Evolutionary conservation across 371 early-diverging fungal species (phyloP).

Genomic region (Mortierella sp.): DNA sequence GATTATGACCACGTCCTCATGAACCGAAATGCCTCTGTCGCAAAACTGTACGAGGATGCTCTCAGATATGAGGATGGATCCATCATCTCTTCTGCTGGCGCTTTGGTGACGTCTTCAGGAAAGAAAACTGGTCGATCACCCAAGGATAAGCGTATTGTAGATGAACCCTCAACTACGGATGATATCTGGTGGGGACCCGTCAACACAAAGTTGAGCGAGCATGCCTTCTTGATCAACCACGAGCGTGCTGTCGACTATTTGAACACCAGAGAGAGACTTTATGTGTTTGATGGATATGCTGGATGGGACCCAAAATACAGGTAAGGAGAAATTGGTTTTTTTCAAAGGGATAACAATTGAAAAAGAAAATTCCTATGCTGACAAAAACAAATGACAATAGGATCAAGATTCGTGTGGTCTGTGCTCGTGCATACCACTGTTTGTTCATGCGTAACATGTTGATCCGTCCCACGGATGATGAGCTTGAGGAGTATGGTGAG

Average conservation of each 20-base stretch:
- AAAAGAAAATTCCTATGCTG: neutral
- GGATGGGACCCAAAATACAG: conserved; percentile 98
- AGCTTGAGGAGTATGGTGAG: conserved; percentile 89
- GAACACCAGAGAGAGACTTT: conserved; percentile 93
- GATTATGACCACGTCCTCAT: conserved; percentile 67
- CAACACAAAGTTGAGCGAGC: conserved; percentile 90
- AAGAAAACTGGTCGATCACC: conserved; percentile 92
- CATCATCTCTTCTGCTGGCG: conserved; percentile 90
- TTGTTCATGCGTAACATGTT: conserved; percentile 98
- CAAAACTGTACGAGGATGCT: conserved; percentile 96
- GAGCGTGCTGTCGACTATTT: conserved; percentile 97
- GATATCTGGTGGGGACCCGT: conserved; percentile 99
- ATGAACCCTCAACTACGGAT: conserved; percentile 80
- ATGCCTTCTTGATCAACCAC: conserved; percentile 94
- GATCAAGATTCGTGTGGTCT: conserved; percentile 95
- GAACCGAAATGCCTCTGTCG: conserved; percentile 78
- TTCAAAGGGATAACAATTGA: neutral
- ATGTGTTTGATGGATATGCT: conserved; percentile 95
- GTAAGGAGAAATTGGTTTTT: conserved; percentile 12
- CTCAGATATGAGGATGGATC: conserved; percentile 90
- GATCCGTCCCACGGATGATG: conserved; percentile 93
- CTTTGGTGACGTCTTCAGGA: conserved; percentile 92
- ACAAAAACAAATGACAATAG: conserved; percentile 7
- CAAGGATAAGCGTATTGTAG: conserved; percentile 97
- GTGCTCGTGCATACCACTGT: conserved; percentile 96